Percentiles rank a stretch among this genome's conserved stretches.
Evolutionary conservation across 352 stramenopile species (phyloP).

Genomic region (Phytophthora tentaculata): DNA sequence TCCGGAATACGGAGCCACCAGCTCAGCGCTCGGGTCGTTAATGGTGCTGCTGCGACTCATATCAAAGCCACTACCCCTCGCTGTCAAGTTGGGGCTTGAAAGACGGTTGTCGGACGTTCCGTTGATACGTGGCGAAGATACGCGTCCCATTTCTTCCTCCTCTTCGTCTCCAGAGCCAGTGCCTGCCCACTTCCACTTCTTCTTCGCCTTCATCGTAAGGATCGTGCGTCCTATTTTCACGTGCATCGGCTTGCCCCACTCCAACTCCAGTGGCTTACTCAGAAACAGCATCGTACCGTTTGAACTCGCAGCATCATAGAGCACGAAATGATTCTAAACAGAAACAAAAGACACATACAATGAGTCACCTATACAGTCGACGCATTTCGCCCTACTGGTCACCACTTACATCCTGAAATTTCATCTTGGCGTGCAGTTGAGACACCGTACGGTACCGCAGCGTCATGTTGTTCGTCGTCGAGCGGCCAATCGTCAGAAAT

Average conservation of each 20-base stretch:
- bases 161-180: slow-evolving; percentile 45
- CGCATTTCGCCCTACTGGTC: background rate
- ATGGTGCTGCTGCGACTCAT: slow-evolving; percentile 31
- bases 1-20: slow-evolving; percentile 38
- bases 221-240: slow-evolving; percentile 89
- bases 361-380: slow-evolving; percentile 1
- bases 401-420: slow-evolving; percentile 77
- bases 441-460: slow-evolving; percentile 87
- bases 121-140: slow-evolving; percentile 35
- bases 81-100: slow-evolving; percentile 28
- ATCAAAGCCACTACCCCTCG: slow-evolving; percentile 46
- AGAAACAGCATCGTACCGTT: slow-evolving; percentile 89
- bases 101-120: slow-evolving; percentile 23
- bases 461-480: slow-evolving; percentile 88
- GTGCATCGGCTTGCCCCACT: slow-evolving; percentile 85
- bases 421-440: slow-evolving; percentile 84
- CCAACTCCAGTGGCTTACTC: slow-evolving; percentile 77
- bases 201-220: slow-evolving; percentile 84
- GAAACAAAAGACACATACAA: slow-evolving; percentile 12
- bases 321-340: slow-evolving; percentile 72
- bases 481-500: slow-evolving; percentile 80
- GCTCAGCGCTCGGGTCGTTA: slow-evolving; percentile 56
- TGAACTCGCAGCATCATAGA: slow-evolving; percentile 79
- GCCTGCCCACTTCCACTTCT: slow-evolving; percentile 81
- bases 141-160: slow-evolving; percentile 36